Percentiles rank a stretch among this genome's conserved stretches.
phyloP scores from a whole-genome alignment of 139 green algal genomes.

The Diplosphaera chodatii region DNA sequence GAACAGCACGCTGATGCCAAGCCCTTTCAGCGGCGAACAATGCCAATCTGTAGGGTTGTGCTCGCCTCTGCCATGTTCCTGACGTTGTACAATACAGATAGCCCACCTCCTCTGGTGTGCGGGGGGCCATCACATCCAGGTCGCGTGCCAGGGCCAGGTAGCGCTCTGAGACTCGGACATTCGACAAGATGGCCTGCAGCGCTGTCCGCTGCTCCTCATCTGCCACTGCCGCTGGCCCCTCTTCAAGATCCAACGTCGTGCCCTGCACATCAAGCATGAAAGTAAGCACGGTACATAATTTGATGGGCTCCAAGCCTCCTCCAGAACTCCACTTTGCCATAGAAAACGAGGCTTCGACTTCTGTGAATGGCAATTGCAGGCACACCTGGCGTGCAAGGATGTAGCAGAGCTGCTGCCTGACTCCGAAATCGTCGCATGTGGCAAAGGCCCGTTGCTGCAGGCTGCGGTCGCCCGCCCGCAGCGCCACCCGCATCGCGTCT shows the following conservation, averaged over 20 bases:
- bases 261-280: not conserved
- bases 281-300: too few relatives aligned
- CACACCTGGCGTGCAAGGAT: slow-evolving; percentile 75
- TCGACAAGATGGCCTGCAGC: slow-evolving; percentile 67
- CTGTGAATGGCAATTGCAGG: not conserved
- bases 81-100: not conserved
- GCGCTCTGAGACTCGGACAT: slow-evolving; percentile 74
- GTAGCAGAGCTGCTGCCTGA: slow-evolving; percentile 90
- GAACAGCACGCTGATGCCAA: too few relatives aligned
- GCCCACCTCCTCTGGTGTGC: slow-evolving; percentile 20
- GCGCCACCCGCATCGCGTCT: slow-evolving; percentile 80
- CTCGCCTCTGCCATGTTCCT: too few relatives aligned
- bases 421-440: slow-evolving; percentile 49
- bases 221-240: slow-evolving; percentile 58
- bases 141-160: slow-evolving; percentile 91
- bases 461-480: slow-evolving; percentile 49
- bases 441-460: slow-evolving; percentile 24
- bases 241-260: slow-evolving; percentile 62
- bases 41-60: too few relatives aligned
- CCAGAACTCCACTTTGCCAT: too few relatives aligned
- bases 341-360: not conserved
- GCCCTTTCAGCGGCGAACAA: too few relatives aligned
- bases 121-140: slow-evolving; percentile 88
- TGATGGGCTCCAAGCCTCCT: too few relatives aligned
- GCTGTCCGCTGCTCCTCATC: slow-evolving; percentile 27